Percentiles rank a stretch among this genome's conserved stretches.
phyloP scores from a whole-genome alignment of 2,329 filamentous ascomycete species.

The Thielaviopsis populi region DNA sequence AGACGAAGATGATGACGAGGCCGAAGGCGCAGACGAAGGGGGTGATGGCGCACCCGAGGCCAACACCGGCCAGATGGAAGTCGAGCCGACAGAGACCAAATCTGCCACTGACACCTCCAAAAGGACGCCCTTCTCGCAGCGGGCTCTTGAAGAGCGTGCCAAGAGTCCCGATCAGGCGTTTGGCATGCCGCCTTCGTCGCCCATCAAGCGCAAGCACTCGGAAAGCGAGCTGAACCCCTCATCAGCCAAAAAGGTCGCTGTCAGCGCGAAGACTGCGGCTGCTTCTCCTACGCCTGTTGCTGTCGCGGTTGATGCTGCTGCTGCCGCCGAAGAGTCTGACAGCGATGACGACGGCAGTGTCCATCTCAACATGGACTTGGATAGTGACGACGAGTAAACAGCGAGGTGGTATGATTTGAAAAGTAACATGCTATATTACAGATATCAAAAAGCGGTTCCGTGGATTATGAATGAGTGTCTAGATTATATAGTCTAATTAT shows the following conservation, averaged over 20 bases:
- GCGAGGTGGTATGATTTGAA: background rate
- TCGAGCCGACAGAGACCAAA: constrained; percentile 13
- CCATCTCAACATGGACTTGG: constrained; percentile 44
- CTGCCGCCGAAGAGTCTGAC: constrained; percentile 23
- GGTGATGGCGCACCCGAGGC: constrained; percentile 14
- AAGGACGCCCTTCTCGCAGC: constrained; percentile 10
- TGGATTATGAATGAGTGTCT: background rate
- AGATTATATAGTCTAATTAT: background rate
- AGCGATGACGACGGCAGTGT: constrained; percentile 39
- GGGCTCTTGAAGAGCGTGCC: constrained; percentile 6
- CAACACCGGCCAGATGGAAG: background rate
- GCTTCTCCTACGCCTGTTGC: constrained; percentile 18
- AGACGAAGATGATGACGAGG: constrained; percentile 28
- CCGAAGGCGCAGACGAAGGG: constrained; percentile 18
- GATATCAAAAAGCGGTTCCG: background rate
- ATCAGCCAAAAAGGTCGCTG: constrained; percentile 24
- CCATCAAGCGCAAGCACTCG: constrained; percentile 27
- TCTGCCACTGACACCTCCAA: constrained; percentile 7
- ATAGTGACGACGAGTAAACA: constrained; percentile 32
- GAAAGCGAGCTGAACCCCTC: constrained; percentile 24
- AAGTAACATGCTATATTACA: background rate
- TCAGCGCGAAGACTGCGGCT: background rate
- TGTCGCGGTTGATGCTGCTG: constrained; percentile 17
- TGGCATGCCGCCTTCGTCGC: constrained; percentile 19
- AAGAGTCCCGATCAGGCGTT: constrained; percentile 10